These are phyloP conservation scores for Pyronema omphalodes DNA, from an alignment of 495 filamentous ascomycete genomes.

Conservation along the genomic window DNA sequence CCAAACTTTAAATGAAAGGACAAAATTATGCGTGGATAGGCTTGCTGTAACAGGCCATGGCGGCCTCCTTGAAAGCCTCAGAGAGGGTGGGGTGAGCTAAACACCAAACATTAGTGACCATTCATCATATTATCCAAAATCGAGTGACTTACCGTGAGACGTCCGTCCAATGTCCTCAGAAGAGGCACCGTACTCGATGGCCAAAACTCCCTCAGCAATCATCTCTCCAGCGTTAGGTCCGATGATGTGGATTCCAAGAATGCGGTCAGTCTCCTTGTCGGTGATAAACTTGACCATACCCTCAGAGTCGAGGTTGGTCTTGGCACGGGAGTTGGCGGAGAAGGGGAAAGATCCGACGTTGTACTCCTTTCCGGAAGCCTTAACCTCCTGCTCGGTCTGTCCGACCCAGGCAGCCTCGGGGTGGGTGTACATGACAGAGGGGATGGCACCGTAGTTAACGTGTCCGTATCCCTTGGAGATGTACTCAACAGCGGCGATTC, in stretches of 20 bases:
- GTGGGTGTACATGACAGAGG: conserved; percentile 97
- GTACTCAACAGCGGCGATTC: conserved; percentile 82
- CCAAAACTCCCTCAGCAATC: conserved; percentile 94
- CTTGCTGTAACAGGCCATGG: conserved; percentile 94
- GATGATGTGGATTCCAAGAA: conserved; percentile 90
- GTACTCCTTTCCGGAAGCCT: conserved; percentile 77
- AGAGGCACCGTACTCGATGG: conserved; percentile 88
- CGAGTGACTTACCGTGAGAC: conserved; percentile 43
- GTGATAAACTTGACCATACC: conserved; percentile 94
- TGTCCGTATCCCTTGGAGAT: conserved; percentile 94
- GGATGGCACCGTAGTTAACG: conserved; percentile 97
- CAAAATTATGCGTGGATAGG: conserved; percentile 77
- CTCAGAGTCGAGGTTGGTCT: conserved; percentile 95
- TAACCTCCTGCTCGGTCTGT: conserved; percentile 90
- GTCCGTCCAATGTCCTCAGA: conserved; percentile 90
- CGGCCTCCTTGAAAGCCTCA: conserved; percentile 98
- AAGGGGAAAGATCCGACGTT: conserved; percentile 87
- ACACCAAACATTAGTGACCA: neutral
- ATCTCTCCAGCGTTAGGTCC: conserved; percentile 94
- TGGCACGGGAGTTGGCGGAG: conserved; percentile 89
- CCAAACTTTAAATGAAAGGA: neutral
- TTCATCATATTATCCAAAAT: neutral
- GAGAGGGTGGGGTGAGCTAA: conserved; percentile 77
- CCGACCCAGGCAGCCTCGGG: conserved; percentile 98
- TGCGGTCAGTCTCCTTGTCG: conserved; percentile 89